Evolutionary conservation across 2,329 filamentous ascomycete genomes (phyloP), one percentile per base, ranked within the genome.

Genomic region (Aaosphaeria arxii): DNA sequence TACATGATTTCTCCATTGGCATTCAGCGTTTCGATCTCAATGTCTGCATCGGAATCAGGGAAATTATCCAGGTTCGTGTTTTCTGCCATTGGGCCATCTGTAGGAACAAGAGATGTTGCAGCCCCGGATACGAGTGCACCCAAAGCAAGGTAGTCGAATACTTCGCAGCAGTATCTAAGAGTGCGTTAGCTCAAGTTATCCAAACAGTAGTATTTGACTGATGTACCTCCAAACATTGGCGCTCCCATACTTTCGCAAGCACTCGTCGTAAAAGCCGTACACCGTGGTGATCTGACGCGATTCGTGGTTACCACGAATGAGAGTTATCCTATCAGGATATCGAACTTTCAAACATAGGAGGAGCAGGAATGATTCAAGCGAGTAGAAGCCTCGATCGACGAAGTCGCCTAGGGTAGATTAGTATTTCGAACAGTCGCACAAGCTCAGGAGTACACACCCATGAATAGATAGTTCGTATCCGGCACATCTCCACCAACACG

Each of bases 251-350:
- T 97, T 97, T 46, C 92, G 82, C 54, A 96, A 79, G 64, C 92
- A 97, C 74, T 97, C 92, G 66, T 97, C 92, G 75, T 97, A 97
- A 76, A 97, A 97, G 53, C 92, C 92, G 69, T 97, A 97, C 11
- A 97, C 92, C 5, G 90, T 95, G 24, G 92, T 97, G 57, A 97
- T 97, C 71, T 97, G 92, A 50, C 92, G 85, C 40, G 91, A 96
- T 73, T 97, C 92, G 76, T 96, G 91, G 70, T 96, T 96, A 55
- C 92, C 92, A 55, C 92, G 83, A 64, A 97, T 96, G 39, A 97
- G 81, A 4, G 94, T 97, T 77, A 97, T 96, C 59, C 94, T 89
- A 71, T 97, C 91, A 45, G 92, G 94, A 68, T 97, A 97, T 69
- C 92, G 88, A 52, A 97, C 92, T 80, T 97, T 97, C 62, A 97